These are phyloP conservation scores for Candida tammaniensis DNA, from an alignment of 805 yeast genomes.

Conservation along the genomic window DNA sequence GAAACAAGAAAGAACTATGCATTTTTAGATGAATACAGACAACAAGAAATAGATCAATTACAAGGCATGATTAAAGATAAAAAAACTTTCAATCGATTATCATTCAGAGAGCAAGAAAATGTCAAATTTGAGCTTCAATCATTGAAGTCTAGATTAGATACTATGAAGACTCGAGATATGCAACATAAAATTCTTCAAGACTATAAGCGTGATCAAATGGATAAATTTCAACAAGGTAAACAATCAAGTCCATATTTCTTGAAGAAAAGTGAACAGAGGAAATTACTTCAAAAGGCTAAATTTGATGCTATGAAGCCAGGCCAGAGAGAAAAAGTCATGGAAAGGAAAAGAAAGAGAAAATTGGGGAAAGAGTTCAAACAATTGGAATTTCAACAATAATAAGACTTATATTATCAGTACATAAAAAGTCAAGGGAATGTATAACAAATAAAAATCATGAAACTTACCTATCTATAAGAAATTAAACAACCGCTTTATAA, in stretches of 20 bases:
- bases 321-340: slow-evolving; percentile 79
- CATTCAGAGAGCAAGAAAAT: slow-evolving; percentile 47
- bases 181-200: slow-evolving; percentile 63
- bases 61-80: slow-evolving; percentile 54
- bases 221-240: slow-evolving; percentile 46
- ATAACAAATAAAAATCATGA: neutral
- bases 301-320: slow-evolving; percentile 68
- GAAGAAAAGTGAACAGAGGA: slow-evolving; percentile 68
- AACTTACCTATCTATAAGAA: neutral
- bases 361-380: slow-evolving; percentile 74
- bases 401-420: too few relatives aligned
- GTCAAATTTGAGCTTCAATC: slow-evolving; percentile 59
- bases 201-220: slow-evolving; percentile 50
- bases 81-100: slow-evolving; percentile 38
- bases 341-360: slow-evolving; percentile 82
- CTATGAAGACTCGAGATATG: slow-evolving; percentile 70
- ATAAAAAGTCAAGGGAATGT: neutral
- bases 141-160: slow-evolving; percentile 62
- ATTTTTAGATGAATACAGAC: slow-evolving; percentile 83
- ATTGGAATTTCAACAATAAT: slow-evolving; percentile 43
- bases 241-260: slow-evolving; percentile 54
- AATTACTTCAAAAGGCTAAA: slow-evolving; percentile 72
- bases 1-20: slow-evolving; percentile 73
- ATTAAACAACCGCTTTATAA: too few relatives aligned
- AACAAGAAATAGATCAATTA: slow-evolving; percentile 65